A percentile compares a stretch with the other conserved stretches of the same genome.
Conservation (phyloP, 805 yeast genomes). For the Myxozyma melibiosi region DNA sequence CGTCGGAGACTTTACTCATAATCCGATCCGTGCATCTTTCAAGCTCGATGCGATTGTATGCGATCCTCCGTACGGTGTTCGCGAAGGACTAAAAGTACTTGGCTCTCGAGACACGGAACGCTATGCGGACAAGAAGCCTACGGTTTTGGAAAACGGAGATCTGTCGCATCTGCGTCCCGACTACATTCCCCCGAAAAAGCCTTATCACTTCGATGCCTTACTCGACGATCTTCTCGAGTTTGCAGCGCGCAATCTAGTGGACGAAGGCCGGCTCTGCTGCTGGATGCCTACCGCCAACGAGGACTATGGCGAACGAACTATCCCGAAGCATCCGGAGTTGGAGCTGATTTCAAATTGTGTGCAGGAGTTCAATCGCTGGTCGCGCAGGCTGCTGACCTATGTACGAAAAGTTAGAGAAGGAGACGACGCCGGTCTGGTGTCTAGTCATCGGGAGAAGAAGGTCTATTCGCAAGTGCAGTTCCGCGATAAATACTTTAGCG, state of each 20-base stretch:
- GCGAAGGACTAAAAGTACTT: constrained; percentile 91
- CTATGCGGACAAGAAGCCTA: constrained; percentile 54
- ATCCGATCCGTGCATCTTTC: constrained; percentile 67
- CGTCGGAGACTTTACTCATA: constrained; percentile 94
- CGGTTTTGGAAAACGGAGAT: constrained; percentile 29
- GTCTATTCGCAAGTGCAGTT: constrained; percentile 57
- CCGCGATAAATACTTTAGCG: constrained; percentile 73
- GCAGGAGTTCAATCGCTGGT: constrained; percentile 88
- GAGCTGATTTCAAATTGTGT: constrained; percentile 73
- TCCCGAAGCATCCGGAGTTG: constrained; percentile 77
- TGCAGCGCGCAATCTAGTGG: constrained; percentile 69
- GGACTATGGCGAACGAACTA: constrained; percentile 64
- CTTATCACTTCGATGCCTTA: constrained; percentile 75
- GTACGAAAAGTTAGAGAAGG: constrained; percentile 53
- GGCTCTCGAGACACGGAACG: constrained; percentile 76
- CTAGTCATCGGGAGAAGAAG: constrained; percentile 32
- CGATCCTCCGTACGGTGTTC: constrained; percentile 97
- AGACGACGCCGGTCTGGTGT: constrained; percentile 50
- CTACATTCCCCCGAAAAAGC: constrained; percentile 90
- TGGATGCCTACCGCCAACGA: constrained; percentile 99
- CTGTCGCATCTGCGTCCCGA: constrained; percentile 54
- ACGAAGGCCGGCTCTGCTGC: constrained; percentile 80
- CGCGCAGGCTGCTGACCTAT: constrained; percentile 81
- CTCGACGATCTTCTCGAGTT: constrained; percentile 76
- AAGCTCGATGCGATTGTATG: constrained; percentile 80